Evolutionary conservation across 2,329 filamentous ascomycete genomes (phyloP).

Genomic region (Beauveria australis): DNA sequence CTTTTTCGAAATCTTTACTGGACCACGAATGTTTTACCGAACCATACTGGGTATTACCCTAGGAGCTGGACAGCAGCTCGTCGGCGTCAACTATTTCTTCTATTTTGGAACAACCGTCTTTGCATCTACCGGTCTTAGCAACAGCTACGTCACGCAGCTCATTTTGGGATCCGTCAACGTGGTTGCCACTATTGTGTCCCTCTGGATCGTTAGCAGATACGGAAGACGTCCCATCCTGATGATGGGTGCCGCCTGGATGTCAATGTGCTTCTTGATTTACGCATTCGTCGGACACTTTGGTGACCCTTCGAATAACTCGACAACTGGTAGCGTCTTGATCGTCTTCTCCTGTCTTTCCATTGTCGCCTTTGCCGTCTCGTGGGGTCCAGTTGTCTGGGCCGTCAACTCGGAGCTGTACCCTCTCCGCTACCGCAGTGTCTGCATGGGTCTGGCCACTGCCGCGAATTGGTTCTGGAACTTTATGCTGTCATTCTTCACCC

Average conservation of each 20-base stretch:
- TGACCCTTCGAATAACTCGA: slow-evolving; percentile 36
- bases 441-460: slow-evolving; percentile 49
- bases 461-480: slow-evolving; percentile 63
- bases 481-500: slow-evolving; percentile 48
- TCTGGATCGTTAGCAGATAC: slow-evolving; percentile 58
- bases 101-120: slow-evolving; percentile 62
- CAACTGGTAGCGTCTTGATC: slow-evolving; percentile 52
- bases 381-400: slow-evolving; percentile 63
- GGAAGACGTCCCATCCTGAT: slow-evolving; percentile 58
- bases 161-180: slow-evolving; percentile 63
- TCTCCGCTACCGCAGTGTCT: slow-evolving; percentile 43
- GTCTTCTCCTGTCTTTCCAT: slow-evolving; percentile 64
- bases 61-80: slow-evolving; percentile 60
- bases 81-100: slow-evolving; percentile 62
- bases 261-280: slow-evolving; percentile 42
- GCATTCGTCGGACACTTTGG: slow-evolving; percentile 40
- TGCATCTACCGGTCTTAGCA: slow-evolving; percentile 51
- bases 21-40: slow-evolving; percentile 57
- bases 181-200: slow-evolving; percentile 53
- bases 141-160: slow-evolving; percentile 61
- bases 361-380: slow-evolving; percentile 57
- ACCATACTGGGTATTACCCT: slow-evolving; percentile 54
- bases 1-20: slow-evolving; percentile 57
- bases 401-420: slow-evolving; percentile 59
- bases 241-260: slow-evolving; percentile 53